These are phyloP conservation scores for Dipodascus albidus DNA, from an alignment of 805 yeast species.

Conservation along the genomic window DNA sequence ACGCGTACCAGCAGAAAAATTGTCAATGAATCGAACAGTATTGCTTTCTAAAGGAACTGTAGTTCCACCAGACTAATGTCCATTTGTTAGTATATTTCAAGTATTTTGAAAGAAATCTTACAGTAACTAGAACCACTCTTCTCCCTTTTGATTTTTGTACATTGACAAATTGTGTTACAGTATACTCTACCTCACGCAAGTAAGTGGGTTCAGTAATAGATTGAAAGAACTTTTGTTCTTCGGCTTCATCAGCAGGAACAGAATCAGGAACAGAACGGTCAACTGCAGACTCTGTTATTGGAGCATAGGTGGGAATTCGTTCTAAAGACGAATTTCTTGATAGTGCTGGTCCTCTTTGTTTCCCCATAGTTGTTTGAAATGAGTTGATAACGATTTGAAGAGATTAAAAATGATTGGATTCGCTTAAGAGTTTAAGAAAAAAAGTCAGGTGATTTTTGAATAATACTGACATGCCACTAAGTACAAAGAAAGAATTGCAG, in stretches of 20 bases:
- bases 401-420: no score
- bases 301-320: conserved; percentile 49
- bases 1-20: conserved; percentile 94
- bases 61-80: conserved; percentile 69
- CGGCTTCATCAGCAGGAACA: conserved; percentile 56
- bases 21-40: conserved; percentile 93
- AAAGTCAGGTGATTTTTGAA: background rate
- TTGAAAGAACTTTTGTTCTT: conserved; percentile 68
- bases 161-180: conserved; percentile 50
- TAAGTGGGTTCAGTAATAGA: conserved; percentile 66
- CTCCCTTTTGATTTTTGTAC: conserved; percentile 37
- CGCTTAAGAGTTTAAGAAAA: background rate
- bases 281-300: conserved; percentile 62
- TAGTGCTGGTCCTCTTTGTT: background rate
- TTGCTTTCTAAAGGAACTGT: conserved; percentile 96
- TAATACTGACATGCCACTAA: no score
- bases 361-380: background rate
- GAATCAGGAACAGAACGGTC: conserved; percentile 66
- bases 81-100: conserved; percentile 17
- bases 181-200: conserved; percentile 45
- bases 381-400: background rate
- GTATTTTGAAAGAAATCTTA: conserved; percentile 8
- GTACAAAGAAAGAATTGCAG: no score
- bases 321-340: conserved; percentile 3
- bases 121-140: conserved; percentile 68